phyloP scores from a whole-genome alignment of 2,329 filamentous ascomycete genomes.

The Rhinocladiella mackenziei region DNA sequence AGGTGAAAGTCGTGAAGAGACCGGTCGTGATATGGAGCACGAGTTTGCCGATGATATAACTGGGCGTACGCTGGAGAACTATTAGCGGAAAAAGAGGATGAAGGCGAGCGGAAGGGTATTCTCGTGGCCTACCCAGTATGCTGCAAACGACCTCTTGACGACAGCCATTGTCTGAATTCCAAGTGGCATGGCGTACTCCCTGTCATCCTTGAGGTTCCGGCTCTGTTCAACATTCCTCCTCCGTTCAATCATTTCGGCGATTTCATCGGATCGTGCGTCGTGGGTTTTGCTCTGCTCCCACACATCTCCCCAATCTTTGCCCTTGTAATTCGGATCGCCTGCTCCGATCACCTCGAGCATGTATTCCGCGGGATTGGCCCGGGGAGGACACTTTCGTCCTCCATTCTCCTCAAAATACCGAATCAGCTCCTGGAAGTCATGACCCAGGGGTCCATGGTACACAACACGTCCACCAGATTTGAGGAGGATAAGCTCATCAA shows the following conservation, averaged over 20 bases:
- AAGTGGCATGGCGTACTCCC: conserved; percentile 62
- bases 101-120: neutral
- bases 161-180: conserved; percentile 52
- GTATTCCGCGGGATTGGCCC: conserved; percentile 53
- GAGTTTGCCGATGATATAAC: conserved; percentile 59
- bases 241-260: conserved; percentile 50
- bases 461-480: conserved; percentile 75
- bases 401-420: conserved; percentile 56
- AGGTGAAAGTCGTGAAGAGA: conserved; percentile 68
- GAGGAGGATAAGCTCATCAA: conserved; percentile 75
- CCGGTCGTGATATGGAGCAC: conserved; percentile 60
- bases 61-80: conserved; percentile 48
- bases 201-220: conserved; percentile 47
- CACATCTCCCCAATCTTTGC: conserved; percentile 60
- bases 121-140: conserved; percentile 51
- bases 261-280: conserved; percentile 46
- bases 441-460: conserved; percentile 82
- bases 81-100: conserved; percentile 2
- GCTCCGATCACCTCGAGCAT: conserved; percentile 55
- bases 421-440: conserved; percentile 66
- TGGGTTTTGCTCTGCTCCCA: conserved; percentile 56
- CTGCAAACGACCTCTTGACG: conserved; percentile 55
- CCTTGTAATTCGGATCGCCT: conserved; percentile 57
- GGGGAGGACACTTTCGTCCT: conserved; percentile 54
- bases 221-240: conserved; percentile 41